Base-by-base conservation (phyloP, 2,329 filamentous ascomycete species). In the Aspergillus ibericus region DNA sequence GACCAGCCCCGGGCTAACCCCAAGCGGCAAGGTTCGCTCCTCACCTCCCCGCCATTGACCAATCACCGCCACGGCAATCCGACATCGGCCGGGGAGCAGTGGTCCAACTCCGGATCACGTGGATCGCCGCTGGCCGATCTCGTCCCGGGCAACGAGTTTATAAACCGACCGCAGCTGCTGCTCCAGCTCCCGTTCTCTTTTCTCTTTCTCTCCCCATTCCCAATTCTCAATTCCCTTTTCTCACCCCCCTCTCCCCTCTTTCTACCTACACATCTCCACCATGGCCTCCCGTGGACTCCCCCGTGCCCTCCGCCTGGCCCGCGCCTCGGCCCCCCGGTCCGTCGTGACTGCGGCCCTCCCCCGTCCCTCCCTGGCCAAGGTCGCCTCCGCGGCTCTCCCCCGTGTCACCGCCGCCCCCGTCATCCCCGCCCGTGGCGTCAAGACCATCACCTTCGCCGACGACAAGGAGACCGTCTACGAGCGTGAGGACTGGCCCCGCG, bases 401-500 rank as follows among this genome's bases (percentile, higher is more conserved):
- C 80, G 80, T 68, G 77, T 78, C 63, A 73, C 78, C 59, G 81
- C 78, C 59, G 81, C 66, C 46, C 66, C 66, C 53, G 80, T 79
- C 65, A 76, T 72, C 49, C 65, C 77, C 62, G 73, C 77, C 68
- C 89, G 95, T 76, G 95, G 95, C 78, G 82, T 96, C 75, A 98
- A 99, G 91, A 97, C 93, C 71, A 93, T 99, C 80, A 93, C 98
- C 87, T 99, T 99, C 80, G 95, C 95, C 69, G 95, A 92, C 74
- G 85, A 85, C 77, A 93, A 96, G 83, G 95, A 99, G 86, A 87
- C 88, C 68, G 95, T 99, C 77, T 97, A 91, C 78, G 95, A 99
- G 88, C 93, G 95, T 82, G 91, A 86, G 77, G 95, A 99, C 84
- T 99, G 95, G 95, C 95, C 95, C 69, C 88, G 90, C 79, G 93